phyloP scores from a whole-genome alignment of 805 yeast genomes.

The Candida pseudofarinosa region DNA sequence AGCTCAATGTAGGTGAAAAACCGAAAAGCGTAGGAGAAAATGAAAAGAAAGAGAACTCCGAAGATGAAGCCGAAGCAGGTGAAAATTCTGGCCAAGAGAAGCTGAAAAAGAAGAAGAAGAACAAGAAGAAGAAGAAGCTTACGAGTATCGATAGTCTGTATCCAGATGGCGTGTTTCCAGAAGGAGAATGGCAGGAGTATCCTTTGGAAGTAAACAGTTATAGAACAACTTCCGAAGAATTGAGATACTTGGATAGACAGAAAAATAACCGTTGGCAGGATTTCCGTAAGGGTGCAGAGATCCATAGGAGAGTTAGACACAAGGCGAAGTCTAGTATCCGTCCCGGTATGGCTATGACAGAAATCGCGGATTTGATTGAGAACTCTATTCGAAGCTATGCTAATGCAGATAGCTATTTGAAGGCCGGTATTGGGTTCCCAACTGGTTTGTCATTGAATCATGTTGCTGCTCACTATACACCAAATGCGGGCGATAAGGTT shows the following conservation, averaged over 20 bases:
- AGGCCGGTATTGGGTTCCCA: slow-evolving; percentile 94
- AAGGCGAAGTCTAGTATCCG: slow-evolving; percentile 68
- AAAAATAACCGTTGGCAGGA: slow-evolving; percentile 70
- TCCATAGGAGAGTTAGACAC: slow-evolving; percentile 86
- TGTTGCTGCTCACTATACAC: slow-evolving; percentile 97
- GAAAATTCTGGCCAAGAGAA: slow-evolving; percentile 40
- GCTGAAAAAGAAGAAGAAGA: slow-evolving; percentile 39
- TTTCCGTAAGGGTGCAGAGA: slow-evolving; percentile 92
- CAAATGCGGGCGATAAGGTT: slow-evolving; percentile 89
- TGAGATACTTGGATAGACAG: slow-evolving; percentile 69
- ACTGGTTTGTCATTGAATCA: slow-evolving; percentile 94
- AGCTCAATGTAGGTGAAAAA: slow-evolving; percentile 5
- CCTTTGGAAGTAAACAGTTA: slow-evolving; percentile 58
- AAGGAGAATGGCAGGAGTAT: slow-evolving; percentile 84
- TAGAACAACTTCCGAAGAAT: slow-evolving; percentile 84
- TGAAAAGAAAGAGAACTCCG: background rate
- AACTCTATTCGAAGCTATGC: slow-evolving; percentile 73
- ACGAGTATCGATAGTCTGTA: slow-evolving; percentile 64
- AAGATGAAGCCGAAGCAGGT: slow-evolving; percentile 23
- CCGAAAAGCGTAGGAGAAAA: no score
- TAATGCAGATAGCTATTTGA: slow-evolving; percentile 57
- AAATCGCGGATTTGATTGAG: slow-evolving; percentile 86
- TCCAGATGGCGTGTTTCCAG: slow-evolving; percentile 74
- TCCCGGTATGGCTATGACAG: slow-evolving; percentile 91
- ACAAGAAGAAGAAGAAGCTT: slow-evolving; percentile 49